phyloP scores from a whole-genome alignment of 352 stramenopile genomes.

The Peronospora farinosa region DNA sequence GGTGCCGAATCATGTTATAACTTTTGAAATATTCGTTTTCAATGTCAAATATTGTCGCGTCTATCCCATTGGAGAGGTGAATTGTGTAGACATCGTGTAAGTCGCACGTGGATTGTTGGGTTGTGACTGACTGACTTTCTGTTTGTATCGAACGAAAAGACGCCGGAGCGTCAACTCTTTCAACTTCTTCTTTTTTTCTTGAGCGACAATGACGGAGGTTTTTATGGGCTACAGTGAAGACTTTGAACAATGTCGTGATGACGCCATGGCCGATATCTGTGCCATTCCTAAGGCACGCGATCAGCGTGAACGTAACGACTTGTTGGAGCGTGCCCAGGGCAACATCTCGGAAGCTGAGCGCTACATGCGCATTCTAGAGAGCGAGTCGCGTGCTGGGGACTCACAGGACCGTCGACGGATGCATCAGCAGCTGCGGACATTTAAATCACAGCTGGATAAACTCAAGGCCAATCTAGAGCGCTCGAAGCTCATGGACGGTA shows the following conservation, averaged over 20 bases:
- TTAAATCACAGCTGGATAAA: conserved; percentile 83
- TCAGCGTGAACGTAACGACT: conserved; percentile 38
- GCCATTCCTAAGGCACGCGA: conserved; percentile 39
- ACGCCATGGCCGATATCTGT: conserved; percentile 68
- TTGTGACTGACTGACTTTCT: conserved; percentile 33
- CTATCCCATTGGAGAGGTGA: conserved; percentile 11
- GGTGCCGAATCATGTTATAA: too few relatives aligned
- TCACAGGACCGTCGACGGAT: conserved; percentile 76
- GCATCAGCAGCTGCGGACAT: conserved; percentile 78
- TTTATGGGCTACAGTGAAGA: conserved; percentile 80
- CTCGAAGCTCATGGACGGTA: conserved; percentile 68
- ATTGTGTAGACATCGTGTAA: conserved; percentile 16
- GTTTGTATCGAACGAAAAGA: conserved; percentile 16
- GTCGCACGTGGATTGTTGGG: conserved; percentile 29
- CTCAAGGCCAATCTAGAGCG: conserved; percentile 78
- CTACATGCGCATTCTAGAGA: conserved; percentile 82
- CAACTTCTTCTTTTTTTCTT: not conserved
- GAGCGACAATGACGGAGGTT: conserved; percentile 51
- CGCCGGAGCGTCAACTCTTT: too few relatives aligned
- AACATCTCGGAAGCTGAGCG: conserved; percentile 76
- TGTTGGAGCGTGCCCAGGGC: conserved; percentile 44
- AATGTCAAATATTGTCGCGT: not conserved
- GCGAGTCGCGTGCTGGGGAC: conserved; percentile 68
- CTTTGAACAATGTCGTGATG: conserved; percentile 80
- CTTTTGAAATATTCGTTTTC: not conserved